These are phyloP conservation scores for Cyclotella baltica DNA, from an alignment of 108 stramenopile species.

Conservation along the genomic window DNA sequence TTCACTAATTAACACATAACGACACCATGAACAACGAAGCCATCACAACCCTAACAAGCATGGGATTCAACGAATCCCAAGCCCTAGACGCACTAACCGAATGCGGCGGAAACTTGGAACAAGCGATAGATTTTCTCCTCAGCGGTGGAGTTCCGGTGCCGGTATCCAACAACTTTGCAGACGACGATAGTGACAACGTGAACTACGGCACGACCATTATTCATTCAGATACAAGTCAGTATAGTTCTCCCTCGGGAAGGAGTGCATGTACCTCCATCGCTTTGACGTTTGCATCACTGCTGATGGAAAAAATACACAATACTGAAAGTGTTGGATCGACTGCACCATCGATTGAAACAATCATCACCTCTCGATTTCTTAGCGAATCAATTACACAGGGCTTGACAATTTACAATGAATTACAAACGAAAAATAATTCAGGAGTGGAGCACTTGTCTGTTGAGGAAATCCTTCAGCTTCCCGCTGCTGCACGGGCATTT, in stretches of 20 bases:
- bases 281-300: conserved; percentile 60
- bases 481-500: conserved; percentile 4
- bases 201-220: conserved; percentile 25
- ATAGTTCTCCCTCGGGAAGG: conserved; percentile 62
- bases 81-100: conserved; percentile 50
- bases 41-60: conserved; percentile 45
- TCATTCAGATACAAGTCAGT: conserved; percentile 64
- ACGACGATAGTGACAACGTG: background rate
- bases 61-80: conserved; percentile 67
- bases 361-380: conserved; percentile 55
- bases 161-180: background rate
- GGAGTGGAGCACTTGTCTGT: conserved; percentile 74
- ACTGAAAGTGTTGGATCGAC: conserved; percentile 17
- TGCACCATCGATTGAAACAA: background rate
- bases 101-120: conserved; percentile 63
- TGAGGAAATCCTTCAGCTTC: conserved; percentile 66
- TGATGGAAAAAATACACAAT: conserved; percentile 23
- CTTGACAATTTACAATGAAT: conserved; percentile 45
- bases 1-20: background rate
- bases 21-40: background rate
- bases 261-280: conserved; percentile 87
- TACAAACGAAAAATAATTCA: conserved; percentile 4
- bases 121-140: conserved; percentile 62
- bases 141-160: conserved; percentile 24
- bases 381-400: conserved; percentile 53